Percentiles rank a stretch among this genome's conserved stretches.
phyloP scores from a whole-genome alignment of 805 yeast species.

The Ogataea nonfermentans region DNA sequence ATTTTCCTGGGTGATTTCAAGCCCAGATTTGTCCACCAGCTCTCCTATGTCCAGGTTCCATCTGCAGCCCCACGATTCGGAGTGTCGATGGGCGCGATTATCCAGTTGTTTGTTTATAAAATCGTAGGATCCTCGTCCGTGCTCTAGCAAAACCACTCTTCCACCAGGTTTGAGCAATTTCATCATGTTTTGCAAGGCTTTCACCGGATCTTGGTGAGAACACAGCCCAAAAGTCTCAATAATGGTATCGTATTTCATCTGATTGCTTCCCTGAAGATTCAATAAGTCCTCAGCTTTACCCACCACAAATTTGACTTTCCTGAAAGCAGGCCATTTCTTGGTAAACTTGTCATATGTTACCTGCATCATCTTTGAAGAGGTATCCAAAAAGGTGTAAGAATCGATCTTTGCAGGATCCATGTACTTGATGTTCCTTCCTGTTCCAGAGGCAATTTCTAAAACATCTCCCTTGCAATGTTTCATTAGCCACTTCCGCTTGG shows the following conservation, averaged over 20 bases:
- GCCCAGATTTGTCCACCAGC: conserved; percentile 76
- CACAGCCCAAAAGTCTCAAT: conserved; percentile 94
- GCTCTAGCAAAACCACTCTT: conserved; percentile 81
- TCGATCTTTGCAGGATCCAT: conserved; percentile 56
- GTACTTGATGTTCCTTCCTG: conserved; percentile 88
- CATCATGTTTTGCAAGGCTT: conserved; percentile 72
- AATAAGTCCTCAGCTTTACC: conserved; percentile 85
- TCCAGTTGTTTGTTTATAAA: conserved; percentile 79
- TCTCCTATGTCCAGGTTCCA: conserved; percentile 96
- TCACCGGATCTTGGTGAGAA: conserved; percentile 91
- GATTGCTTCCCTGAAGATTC: conserved; percentile 37
- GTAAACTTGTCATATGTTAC: conserved; percentile 72
- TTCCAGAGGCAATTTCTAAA: conserved; percentile 92
- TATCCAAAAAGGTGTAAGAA: conserved; percentile 82
- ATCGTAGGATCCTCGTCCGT: conserved; percentile 83
- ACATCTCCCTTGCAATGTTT: conserved; percentile 81
- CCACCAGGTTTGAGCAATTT: conserved; percentile 83
- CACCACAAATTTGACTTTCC: conserved; percentile 80
- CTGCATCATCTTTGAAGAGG: conserved; percentile 84
- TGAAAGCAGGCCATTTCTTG: conserved; percentile 60
- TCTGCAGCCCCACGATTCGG: conserved; percentile 93
- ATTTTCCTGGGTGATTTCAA: conserved; percentile 76
- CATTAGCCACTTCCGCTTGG: conserved; percentile 78
- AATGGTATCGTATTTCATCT: conserved; percentile 81
- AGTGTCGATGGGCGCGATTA: conserved; percentile 75